Evolutionary conservation across 2,329 filamentous ascomycete genomes (phyloP), one percentile per base, ranked within the genome.

Genomic region (Chalaropsis thielavioides): DNA sequence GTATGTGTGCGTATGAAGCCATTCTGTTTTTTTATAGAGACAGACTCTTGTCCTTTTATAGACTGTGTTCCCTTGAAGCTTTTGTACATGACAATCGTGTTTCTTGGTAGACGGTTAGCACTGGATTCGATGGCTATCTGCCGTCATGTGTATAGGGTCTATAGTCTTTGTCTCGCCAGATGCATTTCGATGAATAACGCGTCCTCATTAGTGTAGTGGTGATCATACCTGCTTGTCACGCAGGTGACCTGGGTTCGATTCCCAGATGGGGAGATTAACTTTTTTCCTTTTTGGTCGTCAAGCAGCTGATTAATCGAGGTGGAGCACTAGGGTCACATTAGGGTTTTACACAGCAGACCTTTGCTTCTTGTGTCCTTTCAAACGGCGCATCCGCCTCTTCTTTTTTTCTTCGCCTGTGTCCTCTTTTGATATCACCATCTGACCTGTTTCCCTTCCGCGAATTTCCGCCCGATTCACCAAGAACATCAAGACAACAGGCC

Each of bases 201-300:
- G n/a, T 66, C 61, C 61, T 66, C 49, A 66, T 61, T 66, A 66
- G 65, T 66, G 61, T 66, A 66, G 64, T 66, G 61, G 65, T 66
- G 59, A 66, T 66, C 60, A 66, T 63, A 66, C 61, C 61, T 66
- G 61, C 65, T 66, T 66, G 61, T 66, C 65, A 66, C 65, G 65
- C 65, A 66, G 65, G 61, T 66, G 65, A 66, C 65, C 65, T 64
- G 61, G 61, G 61, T 66, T 66, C 54, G 65, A 66, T 66, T 66
- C 65, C 65, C 65, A 66, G 65, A 64, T 67, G 62, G 62, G 65
- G 65, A 67, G 65, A 19, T 38, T 41, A 5, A 0, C 11, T 31
- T 43, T 61, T 22, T 35, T 0, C 11, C 19, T 43, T 61, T 22
- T 35, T 0, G 6, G 1, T 27, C 0, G 2, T 15, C 5, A 13